A percentile compares a stretch with the other conserved stretches of the same genome.
phyloP scores from a whole-genome alignment of 75 land plant species.

The Ceratopteris richardii region DNA sequence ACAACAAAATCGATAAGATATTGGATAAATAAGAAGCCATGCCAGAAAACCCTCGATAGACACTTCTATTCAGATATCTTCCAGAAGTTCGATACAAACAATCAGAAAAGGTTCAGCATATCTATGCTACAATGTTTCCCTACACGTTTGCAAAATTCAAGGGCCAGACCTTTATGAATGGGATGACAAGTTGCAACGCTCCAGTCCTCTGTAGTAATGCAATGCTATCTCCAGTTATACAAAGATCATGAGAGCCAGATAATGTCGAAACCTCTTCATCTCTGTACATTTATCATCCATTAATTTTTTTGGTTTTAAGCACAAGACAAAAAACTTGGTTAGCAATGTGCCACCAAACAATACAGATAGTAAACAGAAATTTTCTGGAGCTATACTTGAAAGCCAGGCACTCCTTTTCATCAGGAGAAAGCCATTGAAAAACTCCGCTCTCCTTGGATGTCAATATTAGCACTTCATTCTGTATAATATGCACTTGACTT shows the following conservation, averaged over 20 bases:
- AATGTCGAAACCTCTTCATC: constrained; percentile 57
- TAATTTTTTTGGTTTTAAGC: no score
- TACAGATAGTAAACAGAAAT: constrained; percentile 1
- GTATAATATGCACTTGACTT: constrained; percentile 82
- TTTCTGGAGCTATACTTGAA: constrained; percentile 60
- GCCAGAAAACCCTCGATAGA: no score
- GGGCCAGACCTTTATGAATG: constrained; percentile 73
- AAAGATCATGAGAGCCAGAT: constrained; percentile 73
- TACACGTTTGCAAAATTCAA: no score
- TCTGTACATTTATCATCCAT: constrained; percentile 22
- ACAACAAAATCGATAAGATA: no score
- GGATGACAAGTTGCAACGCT: constrained; percentile 68
- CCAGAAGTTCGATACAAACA: no score
- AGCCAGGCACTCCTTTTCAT: constrained; percentile 49
- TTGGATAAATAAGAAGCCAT: no score
- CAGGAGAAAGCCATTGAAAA: constrained; percentile 91
- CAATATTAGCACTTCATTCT: constrained; percentile 66
- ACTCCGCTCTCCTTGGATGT: constrained; percentile 28
- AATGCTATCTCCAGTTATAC: constrained; percentile 93
- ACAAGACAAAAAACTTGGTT: no score
- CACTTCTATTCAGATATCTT: no score
- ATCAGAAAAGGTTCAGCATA: no score
- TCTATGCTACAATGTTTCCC: no score
- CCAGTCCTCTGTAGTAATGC: constrained; percentile 74
- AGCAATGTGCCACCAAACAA: no score